Evolutionary conservation across 2,329 filamentous ascomycete genomes (phyloP), one percentile per base, ranked within the genome.

Genomic region (Colletotrichum limetticola): DNA sequence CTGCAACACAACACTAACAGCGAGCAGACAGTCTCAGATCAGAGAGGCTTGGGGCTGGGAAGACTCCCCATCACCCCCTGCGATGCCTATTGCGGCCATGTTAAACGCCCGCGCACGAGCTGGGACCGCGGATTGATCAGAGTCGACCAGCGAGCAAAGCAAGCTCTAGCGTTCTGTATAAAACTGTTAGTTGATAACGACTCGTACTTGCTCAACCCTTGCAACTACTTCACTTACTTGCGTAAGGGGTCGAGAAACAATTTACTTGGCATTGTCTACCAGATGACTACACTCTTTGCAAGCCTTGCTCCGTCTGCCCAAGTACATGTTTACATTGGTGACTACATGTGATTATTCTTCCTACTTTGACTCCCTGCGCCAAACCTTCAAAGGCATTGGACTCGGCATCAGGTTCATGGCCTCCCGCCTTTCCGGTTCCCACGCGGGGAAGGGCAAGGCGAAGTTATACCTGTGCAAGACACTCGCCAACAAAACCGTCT

Each of bases 391-490:
- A 11, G 68, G 68, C 58, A 67, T 67, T 6, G 35, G 26, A n/a
- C 12, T 62, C 7, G 65, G 58, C 57, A 71, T 61, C n/a, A 32
- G 52, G n/a, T 67, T 62, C 57, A 71, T 42, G 16, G 37, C 37
- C 37, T 42, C 16, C 14, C 37, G 37, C 16, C 37, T 42, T 6
- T 42, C 37, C 37, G 37, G 37, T 42, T 42, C 37, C 37, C 37
- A 42, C 37, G 16, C 16, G 14, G 37, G 37, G 37, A 42, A 42
- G 37, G 37, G 66, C 19, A 68, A 26, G 22, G 68, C 49, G 78
- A 85, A 83, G 19, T 85, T 81, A 64, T 83, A 86, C 0, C 82
- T 78, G 74, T 84, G 82, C 0, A 87, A 76, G 26, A 86, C 74
- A 6, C 81, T 82, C 0, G 84, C 84, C 14, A 87, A 35, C 3